These are phyloP conservation scores for Kodamaea sp. DNA, from an alignment of 1,139 yeast species.

Conservation along the genomic window DNA sequence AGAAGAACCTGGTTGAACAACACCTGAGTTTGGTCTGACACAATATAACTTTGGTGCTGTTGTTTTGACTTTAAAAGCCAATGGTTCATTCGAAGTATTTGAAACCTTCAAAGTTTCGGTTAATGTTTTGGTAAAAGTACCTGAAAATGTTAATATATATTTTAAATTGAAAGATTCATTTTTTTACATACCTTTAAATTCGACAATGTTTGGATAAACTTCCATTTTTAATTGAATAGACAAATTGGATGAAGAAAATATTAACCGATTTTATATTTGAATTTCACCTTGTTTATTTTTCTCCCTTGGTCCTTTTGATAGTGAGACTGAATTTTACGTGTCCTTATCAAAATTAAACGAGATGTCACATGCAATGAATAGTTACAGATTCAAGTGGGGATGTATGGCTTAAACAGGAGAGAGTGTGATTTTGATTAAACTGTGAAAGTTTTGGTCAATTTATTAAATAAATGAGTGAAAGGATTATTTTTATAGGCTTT, in stretches of 20 bases:
- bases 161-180: not conserved
- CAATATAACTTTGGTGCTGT: constrained; percentile 96
- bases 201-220: constrained; percentile 56
- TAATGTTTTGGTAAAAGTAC: constrained; percentile 70
- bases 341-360: constrained; percentile 8
- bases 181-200: constrained; percentile 66
- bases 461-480: too few relatives aligned
- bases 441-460: too few relatives aligned
- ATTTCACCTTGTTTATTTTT: not conserved
- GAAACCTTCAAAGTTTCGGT: constrained; percentile 66
- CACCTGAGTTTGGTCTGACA: constrained; percentile 91
- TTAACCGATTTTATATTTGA: too few relatives aligned
- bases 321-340: constrained; percentile 6
- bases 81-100: constrained; percentile 58
- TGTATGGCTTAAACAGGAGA: too few relatives aligned
- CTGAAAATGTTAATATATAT: constrained; percentile 25
- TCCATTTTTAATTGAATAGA: constrained; percentile 41
- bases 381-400: constrained; percentile 3
- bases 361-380: constrained; percentile 8
- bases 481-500: too few relatives aligned
- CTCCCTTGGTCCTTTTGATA: constrained; percentile 2
- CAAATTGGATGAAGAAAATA: too few relatives aligned
- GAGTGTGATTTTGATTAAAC: too few relatives aligned
- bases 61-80: constrained; percentile 95
- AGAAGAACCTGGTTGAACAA: constrained; percentile 70